Evolutionary conservation across 2,329 filamentous ascomycete species (phyloP).

Genomic region (Beauveria sp.): DNA sequence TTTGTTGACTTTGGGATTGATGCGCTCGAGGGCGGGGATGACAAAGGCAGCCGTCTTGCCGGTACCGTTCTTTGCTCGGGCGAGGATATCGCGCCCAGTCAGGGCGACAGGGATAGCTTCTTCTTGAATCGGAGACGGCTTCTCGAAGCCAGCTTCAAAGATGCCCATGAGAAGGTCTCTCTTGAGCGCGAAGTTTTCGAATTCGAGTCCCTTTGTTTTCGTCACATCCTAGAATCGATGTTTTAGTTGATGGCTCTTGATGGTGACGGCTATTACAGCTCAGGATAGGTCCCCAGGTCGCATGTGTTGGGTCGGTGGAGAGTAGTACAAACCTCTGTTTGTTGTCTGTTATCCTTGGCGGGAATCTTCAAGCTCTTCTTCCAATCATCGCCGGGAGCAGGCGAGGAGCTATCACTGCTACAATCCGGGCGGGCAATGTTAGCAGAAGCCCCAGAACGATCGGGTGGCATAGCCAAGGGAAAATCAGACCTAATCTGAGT

Average conservation of each 20-base stretch:
- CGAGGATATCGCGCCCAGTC: slow-evolving; percentile 89
- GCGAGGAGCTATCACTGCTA: slow-evolving; percentile 39
- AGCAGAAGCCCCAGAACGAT: slow-evolving; percentile 20
- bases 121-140: slow-evolving; percentile 98
- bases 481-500: slow-evolving; percentile 32
- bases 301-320: neutral
- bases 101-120: slow-evolving; percentile 96
- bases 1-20: slow-evolving; percentile 94
- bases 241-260: neutral
- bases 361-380: slow-evolving; percentile 66
- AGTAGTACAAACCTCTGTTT: slow-evolving; percentile 59
- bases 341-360: slow-evolving; percentile 65
- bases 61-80: slow-evolving; percentile 95
- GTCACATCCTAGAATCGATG: slow-evolving; percentile 76
- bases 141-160: slow-evolving; percentile 97
- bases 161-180: slow-evolving; percentile 97
- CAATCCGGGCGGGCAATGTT: slow-evolving; percentile 19
- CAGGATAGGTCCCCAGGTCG: neutral
- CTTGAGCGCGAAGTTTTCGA: slow-evolving; percentile 94
- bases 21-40: slow-evolving; percentile 88
- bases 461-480: neutral
- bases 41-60: slow-evolving; percentile 98
- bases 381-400: slow-evolving; percentile 53
- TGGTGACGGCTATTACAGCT: neutral
- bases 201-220: slow-evolving; percentile 93